phyloP scores from a whole-genome alignment of 176 grass and related monocot species.

The Triticum dicoccoides region DNA sequence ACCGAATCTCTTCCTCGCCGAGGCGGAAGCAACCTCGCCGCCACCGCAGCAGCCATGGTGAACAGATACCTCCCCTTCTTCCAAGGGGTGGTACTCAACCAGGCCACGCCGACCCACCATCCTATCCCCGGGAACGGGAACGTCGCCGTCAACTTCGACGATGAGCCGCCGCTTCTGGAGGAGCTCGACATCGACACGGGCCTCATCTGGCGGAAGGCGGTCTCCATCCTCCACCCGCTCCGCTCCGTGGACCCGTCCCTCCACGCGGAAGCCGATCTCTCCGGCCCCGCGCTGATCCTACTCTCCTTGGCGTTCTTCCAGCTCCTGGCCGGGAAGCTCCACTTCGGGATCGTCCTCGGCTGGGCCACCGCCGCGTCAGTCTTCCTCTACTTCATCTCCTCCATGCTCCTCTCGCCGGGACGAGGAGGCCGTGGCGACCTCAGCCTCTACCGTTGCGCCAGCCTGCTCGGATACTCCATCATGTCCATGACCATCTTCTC shows the following conservation, averaged over 20 bases:
- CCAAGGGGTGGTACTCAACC: slow-evolving; percentile 63
- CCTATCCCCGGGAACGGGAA: slow-evolving; percentile 16
- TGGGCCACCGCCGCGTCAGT: slow-evolving; percentile 71
- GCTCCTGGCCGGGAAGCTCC: slow-evolving; percentile 83
- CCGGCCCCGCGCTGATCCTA: slow-evolving; percentile 73
- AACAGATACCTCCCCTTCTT: slow-evolving; percentile 54
- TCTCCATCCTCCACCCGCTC: slow-evolving; percentile 84
- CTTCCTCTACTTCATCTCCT: slow-evolving; percentile 80
- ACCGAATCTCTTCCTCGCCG: neutral
- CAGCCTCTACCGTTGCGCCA: slow-evolving; percentile 70
- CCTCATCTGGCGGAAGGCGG: slow-evolving; percentile 90
- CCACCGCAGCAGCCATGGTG: slow-evolving; percentile 42
- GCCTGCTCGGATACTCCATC: slow-evolving; percentile 89
- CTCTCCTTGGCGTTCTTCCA: slow-evolving; percentile 90
- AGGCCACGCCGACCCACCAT: slow-evolving; percentile 37
- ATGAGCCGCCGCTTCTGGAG: slow-evolving; percentile 85
- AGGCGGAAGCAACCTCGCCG: slow-evolving; percentile 2
- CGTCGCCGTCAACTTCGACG: slow-evolving; percentile 51
- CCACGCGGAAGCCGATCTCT: slow-evolving; percentile 89
- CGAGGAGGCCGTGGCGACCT: slow-evolving; percentile 57
- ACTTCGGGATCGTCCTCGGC: slow-evolving; percentile 76
- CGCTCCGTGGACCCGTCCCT: slow-evolving; percentile 67
- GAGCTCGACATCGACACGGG: slow-evolving; percentile 90
- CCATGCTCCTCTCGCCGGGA: slow-evolving; percentile 62
- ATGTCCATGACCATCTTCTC: slow-evolving; percentile 94